phyloP scores from a whole-genome alignment of 352 stramenopile species.

The Phytophthora constricta region DNA sequence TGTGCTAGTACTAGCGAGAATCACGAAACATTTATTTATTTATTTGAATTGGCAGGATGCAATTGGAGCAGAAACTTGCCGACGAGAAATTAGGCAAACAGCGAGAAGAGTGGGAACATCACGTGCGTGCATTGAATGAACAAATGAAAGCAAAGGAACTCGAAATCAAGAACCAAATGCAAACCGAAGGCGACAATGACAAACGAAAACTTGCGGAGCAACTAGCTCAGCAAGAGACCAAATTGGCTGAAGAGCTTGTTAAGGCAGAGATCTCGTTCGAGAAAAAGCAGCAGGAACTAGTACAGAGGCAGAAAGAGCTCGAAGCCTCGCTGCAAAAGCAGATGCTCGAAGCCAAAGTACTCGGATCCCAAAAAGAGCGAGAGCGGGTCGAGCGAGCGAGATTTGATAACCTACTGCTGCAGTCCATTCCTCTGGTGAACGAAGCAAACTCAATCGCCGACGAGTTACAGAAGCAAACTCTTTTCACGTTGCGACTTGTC shows the following conservation, averaged over 20 bases:
- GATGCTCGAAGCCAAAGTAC: slow-evolving; percentile 76
- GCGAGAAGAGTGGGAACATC: slow-evolving; percentile 71
- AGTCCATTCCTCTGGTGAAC: slow-evolving; percentile 81
- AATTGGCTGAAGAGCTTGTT: slow-evolving; percentile 77
- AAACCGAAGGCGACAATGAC: slow-evolving; percentile 75
- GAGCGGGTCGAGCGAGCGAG: slow-evolving; percentile 69
- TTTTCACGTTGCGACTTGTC: slow-evolving; percentile 77
- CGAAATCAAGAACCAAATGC: slow-evolving; percentile 79
- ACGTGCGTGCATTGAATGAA: slow-evolving; percentile 73
- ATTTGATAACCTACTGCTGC: slow-evolving; percentile 85
- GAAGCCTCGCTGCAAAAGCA: slow-evolving; percentile 80
- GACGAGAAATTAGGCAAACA: slow-evolving; percentile 74
- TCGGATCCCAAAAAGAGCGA: slow-evolving; percentile 76
- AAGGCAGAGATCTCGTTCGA: slow-evolving; percentile 83
- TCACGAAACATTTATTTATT: too few species aligned
- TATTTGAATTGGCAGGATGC: too few species aligned
- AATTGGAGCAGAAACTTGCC: slow-evolving; percentile 54
- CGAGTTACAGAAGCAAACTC: slow-evolving; percentile 70
- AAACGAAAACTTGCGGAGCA: slow-evolving; percentile 79
- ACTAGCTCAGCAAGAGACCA: slow-evolving; percentile 74
- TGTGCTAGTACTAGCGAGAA: slow-evolving; percentile 7
- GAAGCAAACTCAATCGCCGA: slow-evolving; percentile 89
- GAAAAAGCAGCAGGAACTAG: slow-evolving; percentile 72
- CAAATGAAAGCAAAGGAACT: slow-evolving; percentile 78
- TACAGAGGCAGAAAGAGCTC: slow-evolving; percentile 69